These are phyloP conservation scores for Phytopythium vexans DNA, from an alignment of 352 stramenopile species.

Conservation along the genomic window DNA sequence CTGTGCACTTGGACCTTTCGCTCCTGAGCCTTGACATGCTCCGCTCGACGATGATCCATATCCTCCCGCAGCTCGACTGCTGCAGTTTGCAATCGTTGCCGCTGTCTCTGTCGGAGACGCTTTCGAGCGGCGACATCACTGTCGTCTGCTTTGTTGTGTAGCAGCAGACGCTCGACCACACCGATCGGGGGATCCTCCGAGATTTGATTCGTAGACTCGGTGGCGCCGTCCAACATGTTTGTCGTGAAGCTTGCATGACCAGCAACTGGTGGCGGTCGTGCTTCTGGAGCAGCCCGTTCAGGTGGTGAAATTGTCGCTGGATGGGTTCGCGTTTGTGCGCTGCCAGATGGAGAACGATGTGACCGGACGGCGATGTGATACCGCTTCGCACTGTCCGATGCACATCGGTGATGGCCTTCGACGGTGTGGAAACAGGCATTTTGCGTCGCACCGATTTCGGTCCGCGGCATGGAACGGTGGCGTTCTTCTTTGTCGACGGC, in stretches of 20 bases:
- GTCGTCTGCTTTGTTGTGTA: slow-evolving; percentile 17
- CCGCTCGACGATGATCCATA: slow-evolving; percentile 14
- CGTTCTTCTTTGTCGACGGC: not conserved
- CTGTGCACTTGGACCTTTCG: slow-evolving; percentile 42
- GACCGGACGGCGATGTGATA: slow-evolving; percentile 1
- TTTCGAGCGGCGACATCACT: not conserved
- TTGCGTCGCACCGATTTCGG: not conserved
- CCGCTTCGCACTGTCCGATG: not conserved
- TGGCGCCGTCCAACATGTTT: slow-evolving; percentile 13
- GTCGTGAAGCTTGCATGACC: not conserved
- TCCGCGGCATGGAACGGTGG: too few species aligned
- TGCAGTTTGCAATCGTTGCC: slow-evolving; percentile 36
- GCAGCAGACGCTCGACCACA: slow-evolving; percentile 37
- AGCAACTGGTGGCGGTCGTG: too few species aligned
- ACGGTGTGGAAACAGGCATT: not conserved
- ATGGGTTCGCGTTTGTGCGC: not conserved
- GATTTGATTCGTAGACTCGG: slow-evolving; percentile 55
- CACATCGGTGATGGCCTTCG: slow-evolving; percentile 1
- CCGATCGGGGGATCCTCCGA: slow-evolving; percentile 55
- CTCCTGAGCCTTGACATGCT: slow-evolving; percentile 25
- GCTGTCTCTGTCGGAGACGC: slow-evolving; percentile 10
- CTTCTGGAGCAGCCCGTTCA: not conserved
- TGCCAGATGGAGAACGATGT: not conserved
- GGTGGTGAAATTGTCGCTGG: not conserved
- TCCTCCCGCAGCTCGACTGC: slow-evolving; percentile 38